Base-by-base conservation (phyloP, 2,329 filamentous ascomycete species). In the Pyrenophora graminea region DNA sequence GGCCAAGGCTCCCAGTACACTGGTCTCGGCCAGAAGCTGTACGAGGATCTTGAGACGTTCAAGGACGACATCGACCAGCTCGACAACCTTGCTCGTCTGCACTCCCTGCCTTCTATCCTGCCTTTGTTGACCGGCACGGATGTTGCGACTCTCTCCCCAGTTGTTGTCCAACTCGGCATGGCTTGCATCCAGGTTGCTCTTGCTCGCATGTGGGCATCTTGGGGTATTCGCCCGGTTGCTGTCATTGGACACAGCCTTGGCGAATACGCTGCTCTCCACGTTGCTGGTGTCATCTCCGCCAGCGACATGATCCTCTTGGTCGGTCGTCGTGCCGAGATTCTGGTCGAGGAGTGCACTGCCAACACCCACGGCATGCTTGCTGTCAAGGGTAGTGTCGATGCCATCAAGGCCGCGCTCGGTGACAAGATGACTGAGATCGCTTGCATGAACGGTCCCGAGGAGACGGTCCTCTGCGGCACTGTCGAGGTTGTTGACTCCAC, bases 371-470 rank as follows among this genome's bases (percentile, higher is more conserved):
- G 80, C 27, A 88, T 88, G 85, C 69, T 88, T 21, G 82, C 83
- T 12, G 81, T 87, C 54, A 80, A 79, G 70, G 76, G 74, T 40
- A 76, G 72, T 45, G 74, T 63, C 37, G 78, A 84, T 21, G 76
- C 80, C 4, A 82, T 85, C 51, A 78, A 74, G 38, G 78, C 81
- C 19, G 79, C 79, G 44, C 72, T 80, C 53, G 78, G 84, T 15
- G 67, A 70, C 48, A 76, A 76, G 58, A 77, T 77, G 62, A 74
- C 74, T 30, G 80, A 83, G 60, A 74, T 85, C 53, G 87, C 90
- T 13, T 94, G 90, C 75, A 82, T 91, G 68, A 95, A 95, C 61
- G 85, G 87, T 0, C 85, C 86, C 0, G 79, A 84, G 43, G 88
- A 91, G 67, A 91, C 86, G 8, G 90, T 94, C 2, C 77, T 94